phyloP scores from a whole-genome alignment of 129 eudicot species.

The Helichrysum umbraculigerum region DNA sequence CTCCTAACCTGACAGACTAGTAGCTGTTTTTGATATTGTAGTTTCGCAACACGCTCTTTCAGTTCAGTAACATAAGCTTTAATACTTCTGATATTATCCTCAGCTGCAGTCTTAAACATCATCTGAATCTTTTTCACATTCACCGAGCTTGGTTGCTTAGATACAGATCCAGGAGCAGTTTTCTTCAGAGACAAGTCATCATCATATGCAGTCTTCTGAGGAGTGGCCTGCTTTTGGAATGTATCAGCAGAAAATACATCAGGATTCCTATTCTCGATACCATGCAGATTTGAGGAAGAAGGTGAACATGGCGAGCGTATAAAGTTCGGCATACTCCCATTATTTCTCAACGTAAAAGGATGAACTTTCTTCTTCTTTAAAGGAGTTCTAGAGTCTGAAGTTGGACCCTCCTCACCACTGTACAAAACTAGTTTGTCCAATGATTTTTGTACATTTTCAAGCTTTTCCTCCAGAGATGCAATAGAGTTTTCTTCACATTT shows the following conservation, averaged over 20 bases:
- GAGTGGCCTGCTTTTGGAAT: constrained; percentile 34
- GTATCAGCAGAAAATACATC: constrained; percentile 31
- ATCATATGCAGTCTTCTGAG: constrained; percentile 25
- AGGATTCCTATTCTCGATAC: constrained; percentile 64
- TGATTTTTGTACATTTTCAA: constrained; percentile 77
- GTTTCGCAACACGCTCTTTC: constrained; percentile 93
- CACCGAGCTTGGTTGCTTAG: constrained; percentile 52
- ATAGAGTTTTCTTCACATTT: constrained; percentile 63
- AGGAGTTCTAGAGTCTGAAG: constrained; percentile 50
- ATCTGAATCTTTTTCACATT: constrained; percentile 74
- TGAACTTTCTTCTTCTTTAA: constrained; percentile 55
- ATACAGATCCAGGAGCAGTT: constrained; percentile 40
- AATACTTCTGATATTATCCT: constrained; percentile 84
- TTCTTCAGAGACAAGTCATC: constrained; percentile 38
- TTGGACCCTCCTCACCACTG: constrained; percentile 53
- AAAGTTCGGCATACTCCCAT: constrained; percentile 62
- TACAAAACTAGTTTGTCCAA: constrained; percentile 59
- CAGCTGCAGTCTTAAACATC: constrained; percentile 92
- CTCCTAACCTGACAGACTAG: constrained; percentile 91
- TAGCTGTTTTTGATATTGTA: constrained; percentile 96
- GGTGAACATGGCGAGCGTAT: constrained; percentile 88
- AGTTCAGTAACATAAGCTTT: constrained; percentile 84
- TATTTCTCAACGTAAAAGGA: constrained; percentile 61
- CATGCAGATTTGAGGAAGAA: constrained; percentile 45
- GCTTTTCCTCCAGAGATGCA: constrained; percentile 80